Evolutionary conservation across 2,329 filamentous ascomycete species (phyloP), one percentile per base, ranked within the genome.

Genomic region (Thielaviopsis populi): DNA sequence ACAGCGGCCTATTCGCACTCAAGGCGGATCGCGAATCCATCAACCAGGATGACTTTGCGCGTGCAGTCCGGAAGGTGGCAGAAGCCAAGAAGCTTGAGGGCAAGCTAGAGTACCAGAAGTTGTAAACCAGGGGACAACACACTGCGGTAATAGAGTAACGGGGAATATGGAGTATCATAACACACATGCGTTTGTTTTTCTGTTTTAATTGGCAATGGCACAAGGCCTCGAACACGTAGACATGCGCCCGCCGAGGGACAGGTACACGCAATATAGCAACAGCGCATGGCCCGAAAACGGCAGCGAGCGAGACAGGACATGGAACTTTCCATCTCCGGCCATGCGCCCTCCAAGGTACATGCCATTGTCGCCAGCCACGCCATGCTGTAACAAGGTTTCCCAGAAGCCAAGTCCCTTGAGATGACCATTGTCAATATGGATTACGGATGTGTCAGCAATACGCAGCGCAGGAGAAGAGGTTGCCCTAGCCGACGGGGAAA

Each of bases 31-130:
- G 95, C 67, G 94, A 99, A 71, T 85, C 91, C 13, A 89, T 99
- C 76, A 97, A 89, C 77, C 94, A 99, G 75, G 94, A 99, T 71
- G 94, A 99, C 73, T 96, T 97, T 84, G 99, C 96, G 80, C 96
- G 96, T 78, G 94, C 94, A 3, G 94, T 99, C 63, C 86, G 94
- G 69, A 99, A 99, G 83, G 88, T 99, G 69, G 91, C 89, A 17
- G 94, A 99, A 76, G 82, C 89, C 67, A 99, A 99, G 89, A 99
- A 99, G 78, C 77, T 99, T 70, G 94, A 99, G 76, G 92, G 94
- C 37, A 97, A 97, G 79, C 81, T 97, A 60, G 92, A 97, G 75
- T 97, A 96, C 77, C 87, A 95, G 83, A 96, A 96, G 78, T 79
- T 96, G 77, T 96, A 86, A 75, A 66, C 46, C 24, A 61, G 24